These are phyloP conservation scores for Candida khao-thaluensis DNA, from an alignment of 805 yeast species.

Conservation along the genomic window DNA sequence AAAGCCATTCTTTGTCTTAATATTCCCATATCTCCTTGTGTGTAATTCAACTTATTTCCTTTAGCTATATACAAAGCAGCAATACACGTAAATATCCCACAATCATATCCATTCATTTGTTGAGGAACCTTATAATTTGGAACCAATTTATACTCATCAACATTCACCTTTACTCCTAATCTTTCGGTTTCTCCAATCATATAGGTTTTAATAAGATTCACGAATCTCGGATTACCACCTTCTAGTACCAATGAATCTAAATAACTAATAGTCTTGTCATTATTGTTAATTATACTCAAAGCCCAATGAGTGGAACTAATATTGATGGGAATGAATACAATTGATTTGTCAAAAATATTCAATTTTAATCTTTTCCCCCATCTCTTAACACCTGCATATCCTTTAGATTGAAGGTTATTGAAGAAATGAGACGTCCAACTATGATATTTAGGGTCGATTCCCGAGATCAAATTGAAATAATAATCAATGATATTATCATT, in stretches of 20 bases:
- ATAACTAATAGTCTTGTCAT: slow-evolving; percentile 56
- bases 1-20: slow-evolving; percentile 69
- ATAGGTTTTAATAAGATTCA: slow-evolving; percentile 52
- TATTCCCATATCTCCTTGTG: slow-evolving; percentile 65
- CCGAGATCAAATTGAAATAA: slow-evolving; percentile 58
- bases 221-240: slow-evolving; percentile 43
- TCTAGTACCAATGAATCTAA: slow-evolving; percentile 69
- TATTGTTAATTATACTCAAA: slow-evolving; percentile 71
- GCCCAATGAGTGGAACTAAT: slow-evolving; percentile 89
- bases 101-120: slow-evolving; percentile 87
- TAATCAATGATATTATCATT: slow-evolving; percentile 90
- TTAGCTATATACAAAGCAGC: slow-evolving; percentile 63
- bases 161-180: slow-evolving; percentile 24
- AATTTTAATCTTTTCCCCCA: slow-evolving; percentile 29
- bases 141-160: slow-evolving; percentile 22
- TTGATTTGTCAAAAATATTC: slow-evolving; percentile 58
- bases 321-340: slow-evolving; percentile 83
- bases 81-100: slow-evolving; percentile 91
- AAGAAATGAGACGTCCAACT: slow-evolving; percentile 89
- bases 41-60: slow-evolving; percentile 49
- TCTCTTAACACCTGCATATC: slow-evolving; percentile 54
- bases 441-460: slow-evolving; percentile 45
- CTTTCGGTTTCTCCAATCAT: slow-evolving; percentile 67
- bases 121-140: slow-evolving; percentile 57
- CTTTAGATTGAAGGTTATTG: slow-evolving; percentile 65